These are phyloP conservation scores for Coemansia umbellata DNA, from an alignment of 192 early-diverging fungal species.

Conservation along the genomic window DNA sequence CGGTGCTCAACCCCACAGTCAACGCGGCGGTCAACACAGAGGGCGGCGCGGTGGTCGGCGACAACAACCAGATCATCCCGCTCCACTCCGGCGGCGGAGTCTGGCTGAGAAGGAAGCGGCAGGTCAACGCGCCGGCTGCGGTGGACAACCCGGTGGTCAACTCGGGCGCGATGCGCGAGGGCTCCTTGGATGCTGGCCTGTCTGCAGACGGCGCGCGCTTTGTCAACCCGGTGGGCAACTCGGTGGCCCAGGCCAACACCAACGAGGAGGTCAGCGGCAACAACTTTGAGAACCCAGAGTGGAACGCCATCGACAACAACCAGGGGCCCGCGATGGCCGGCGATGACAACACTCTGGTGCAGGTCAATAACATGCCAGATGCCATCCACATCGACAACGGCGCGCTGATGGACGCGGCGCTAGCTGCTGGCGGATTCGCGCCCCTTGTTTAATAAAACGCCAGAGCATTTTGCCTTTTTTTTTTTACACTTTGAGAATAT, in stretches of 20 bases:
- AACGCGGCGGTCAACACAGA: conserved; percentile 15
- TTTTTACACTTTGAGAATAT: background rate
- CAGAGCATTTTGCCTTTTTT: no score
- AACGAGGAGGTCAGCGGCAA: conserved; percentile 32
- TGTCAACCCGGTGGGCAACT: conserved; percentile 32
- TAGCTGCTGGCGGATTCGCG: conserved; percentile 7
- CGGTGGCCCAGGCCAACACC: conserved; percentile 25
- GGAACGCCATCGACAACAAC: conserved; percentile 18
- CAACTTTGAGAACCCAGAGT: conserved; percentile 27
- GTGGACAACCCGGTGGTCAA: conserved; percentile 22
- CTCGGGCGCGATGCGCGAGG: conserved; percentile 23
- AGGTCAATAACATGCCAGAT: conserved; percentile 25
- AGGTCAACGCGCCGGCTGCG: conserved; percentile 24
- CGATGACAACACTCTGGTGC: conserved; percentile 26
- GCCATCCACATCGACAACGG: conserved; percentile 49
- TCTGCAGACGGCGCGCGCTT: conserved; percentile 25
- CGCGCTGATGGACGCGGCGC: conserved; percentile 20
- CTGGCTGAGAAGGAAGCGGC: conserved; percentile 2
- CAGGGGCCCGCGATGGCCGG: conserved; percentile 30
- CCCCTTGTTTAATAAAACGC: no score
- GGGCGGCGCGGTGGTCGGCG: conserved; percentile 27
- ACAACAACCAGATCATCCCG: conserved; percentile 24
- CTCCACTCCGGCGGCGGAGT: background rate
- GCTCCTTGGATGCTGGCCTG: conserved; percentile 16
- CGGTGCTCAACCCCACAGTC: conserved; percentile 25